Evolutionary conservation across 2,329 filamentous ascomycete species (phyloP), one percentile per base, ranked within the genome.

Genomic region (Xylogone sp.): DNA sequence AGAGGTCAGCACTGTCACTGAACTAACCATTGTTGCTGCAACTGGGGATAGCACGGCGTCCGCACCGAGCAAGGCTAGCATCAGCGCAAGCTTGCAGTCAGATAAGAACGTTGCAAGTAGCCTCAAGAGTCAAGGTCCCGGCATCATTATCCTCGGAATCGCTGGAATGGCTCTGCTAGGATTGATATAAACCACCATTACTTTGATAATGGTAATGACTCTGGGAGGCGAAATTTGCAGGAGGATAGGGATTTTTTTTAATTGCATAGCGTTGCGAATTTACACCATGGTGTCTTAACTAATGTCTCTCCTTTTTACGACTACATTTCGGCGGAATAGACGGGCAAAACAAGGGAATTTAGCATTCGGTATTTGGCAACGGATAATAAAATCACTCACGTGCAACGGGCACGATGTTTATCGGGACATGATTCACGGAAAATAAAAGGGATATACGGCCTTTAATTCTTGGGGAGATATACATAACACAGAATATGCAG

Each of bases 261-360:
- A 53, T 50, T 51, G 59, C 59, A 61, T 61, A 58, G 59, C 59
- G 53, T 53, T 31, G 45, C 55, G 45, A 29, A 50, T 50, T 27
- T 31, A 49, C 29, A 49, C 31, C 47, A 51, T 42, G 21, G 7
- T 21, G 34, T 49, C 46, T 53, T 51, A 62, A 59, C 59, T 62
- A 59, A 59, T 54, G 56, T 57, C 59, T 62, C 53, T 62, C 59
- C 56, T 61, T 61, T 45, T 52, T 47, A 53, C 53, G 48, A 52
- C 20, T 13, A 20, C 21, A 51, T 9, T 16, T 18, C 8, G n/a
- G n/a, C n/a, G 34, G 34, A 39, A 9, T 39, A 39, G 34, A 39
- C 34, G n/a, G 34, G 34, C 5, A 16, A 7, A 5, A 5, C 8
- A 16, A 27, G 34, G 34, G 34, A 16, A 39, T 39, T 39, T n/a